Evolutionary conservation across 2,329 filamentous ascomycete genomes (phyloP), one percentile per base, ranked within the genome.

Genomic region (Elsinoe fawcettii): DNA sequence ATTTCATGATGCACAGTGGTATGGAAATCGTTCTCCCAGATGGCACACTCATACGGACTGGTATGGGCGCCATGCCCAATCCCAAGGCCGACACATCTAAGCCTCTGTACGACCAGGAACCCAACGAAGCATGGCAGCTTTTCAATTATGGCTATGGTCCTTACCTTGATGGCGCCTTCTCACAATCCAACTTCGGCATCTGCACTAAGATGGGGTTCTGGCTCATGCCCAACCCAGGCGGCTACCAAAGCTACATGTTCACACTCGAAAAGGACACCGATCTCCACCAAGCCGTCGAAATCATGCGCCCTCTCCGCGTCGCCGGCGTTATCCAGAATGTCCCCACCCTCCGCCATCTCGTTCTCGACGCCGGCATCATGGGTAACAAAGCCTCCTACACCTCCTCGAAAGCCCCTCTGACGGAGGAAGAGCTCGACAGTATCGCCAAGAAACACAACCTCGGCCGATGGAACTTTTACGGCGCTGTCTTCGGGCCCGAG

Each of bases 391-490:
- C 43, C 8, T 47, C 55, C 32, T 57, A 53, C 32, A 55, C 43
- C 14, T 64, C 65, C 11, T 62, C 61, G 1, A 61, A 66, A n/a
- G 66, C 66, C 11, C 70, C 72, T 0, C 62, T 77, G 1, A 68
- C 60, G 1, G 72, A 77, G 25, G 66, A 63, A 1, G 73, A 74
- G 37, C 59, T 77, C 2, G 73, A 77, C 34, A 64, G 57, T 1
- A 74, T 77, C 5, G 73, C 73, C 2, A 62, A 65, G 23, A 67
- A 70, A 47, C 69, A 77, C 4, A 67, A 70, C 30, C 67, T 78
- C 0, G 75, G 74, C n/a, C 65, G 73, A 1, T 80, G 77, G 77
- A 74, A 76, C 55, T 78, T 79, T 65, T 79, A 79, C 63, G 76
- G 76, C 14, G 75, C 75, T 18, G 68, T 70, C 8, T 72, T 72